Evolutionary conservation across 768 basidiomycete genomes (phyloP), one percentile per base, ranked within the genome.

Genomic region (Boletus sensibilis): DNA sequence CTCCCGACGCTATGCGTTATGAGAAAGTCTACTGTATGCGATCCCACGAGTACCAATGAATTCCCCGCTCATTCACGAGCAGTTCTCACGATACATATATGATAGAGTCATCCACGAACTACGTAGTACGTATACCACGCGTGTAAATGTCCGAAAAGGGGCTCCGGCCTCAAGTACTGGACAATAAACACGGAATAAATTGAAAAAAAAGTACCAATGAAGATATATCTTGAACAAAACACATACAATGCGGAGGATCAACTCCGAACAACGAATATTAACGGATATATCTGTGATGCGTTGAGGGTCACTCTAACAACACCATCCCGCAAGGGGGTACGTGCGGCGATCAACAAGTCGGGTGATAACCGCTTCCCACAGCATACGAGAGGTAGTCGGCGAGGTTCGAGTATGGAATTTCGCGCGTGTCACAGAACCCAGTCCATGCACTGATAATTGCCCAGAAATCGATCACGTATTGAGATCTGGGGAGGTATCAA

Each of bases 341-440:
- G 14, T 20, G 25, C 2, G 20, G 5, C 16, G 23, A 47, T 56
- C 23, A 66, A 45, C 65, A 67, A 12, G 50, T 54, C 8, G 65
- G 57, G 21, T 57, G 50, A 37, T 60, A 56, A 3, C 23, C 31
- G 31, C 64, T 68, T 37, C 61, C 53, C 1, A 41, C 64, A 18
- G 67, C 65, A 38, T 68, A 58, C 33, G 57, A 53, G 27, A 67
- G 58, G 35, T 67, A 67, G 55, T 60, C 60, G 2, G 67, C 65
- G 2, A 67, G 52, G 46, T 63, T 68, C 20, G 29, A 14, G 46
- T 68, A 68, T 3, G 61, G 67, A n/a, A 67, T 68, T 16, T 63
- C 38, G 13, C 48, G 50, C 12, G 58, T 68, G 27, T 38, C 53
- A 29, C 67, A 67, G 8, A 55, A 60, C 9, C 67, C 67, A 2